Evolutionary conservation across 495 filamentous ascomycete genomes (phyloP).

Genomic region (Pyrenula aspistea): DNA sequence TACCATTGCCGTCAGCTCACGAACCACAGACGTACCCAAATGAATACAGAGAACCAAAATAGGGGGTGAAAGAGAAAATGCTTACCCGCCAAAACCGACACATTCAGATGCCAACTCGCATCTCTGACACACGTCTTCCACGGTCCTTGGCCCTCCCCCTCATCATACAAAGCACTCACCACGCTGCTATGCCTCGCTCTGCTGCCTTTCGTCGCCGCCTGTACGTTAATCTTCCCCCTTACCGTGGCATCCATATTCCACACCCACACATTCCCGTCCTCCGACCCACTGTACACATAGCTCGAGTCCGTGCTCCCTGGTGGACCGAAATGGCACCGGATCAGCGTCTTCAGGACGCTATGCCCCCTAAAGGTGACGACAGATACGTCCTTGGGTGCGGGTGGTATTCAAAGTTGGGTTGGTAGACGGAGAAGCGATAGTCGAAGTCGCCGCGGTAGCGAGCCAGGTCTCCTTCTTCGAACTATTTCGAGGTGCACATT

Average conservation of each 20-base stretch:
- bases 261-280: conserved; percentile 79
- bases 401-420: conserved; percentile 53
- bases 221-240: conserved; percentile 67
- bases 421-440: conserved; percentile 66
- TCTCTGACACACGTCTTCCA: conserved; percentile 85
- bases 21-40: too few relatives aligned
- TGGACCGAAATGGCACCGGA: conserved; percentile 92
- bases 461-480: conserved; percentile 37
- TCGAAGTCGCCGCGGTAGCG: conserved; percentile 64
- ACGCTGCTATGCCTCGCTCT: conserved; percentile 38
- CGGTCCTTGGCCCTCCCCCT: conserved; percentile 21
- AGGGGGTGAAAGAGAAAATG: conserved; percentile 1
- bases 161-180: conserved; percentile 23
- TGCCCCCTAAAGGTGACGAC: conserved; percentile 91
- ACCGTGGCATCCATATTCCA: conserved; percentile 91
- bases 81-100: conserved; percentile 77
- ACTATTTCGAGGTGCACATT: conserved; percentile 62
- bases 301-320: conserved; percentile 76
- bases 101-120: conserved; percentile 89
- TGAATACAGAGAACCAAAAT: too few relatives aligned
- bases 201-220: conserved; percentile 46
- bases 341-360: conserved; percentile 74
- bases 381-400: conserved; percentile 80
- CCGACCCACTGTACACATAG: conserved; percentile 85
- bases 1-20: conserved; percentile 28